Evolutionary conservation across 129 eudicot species (phyloP).

Genomic region (Flaveria trinervia): DNA sequence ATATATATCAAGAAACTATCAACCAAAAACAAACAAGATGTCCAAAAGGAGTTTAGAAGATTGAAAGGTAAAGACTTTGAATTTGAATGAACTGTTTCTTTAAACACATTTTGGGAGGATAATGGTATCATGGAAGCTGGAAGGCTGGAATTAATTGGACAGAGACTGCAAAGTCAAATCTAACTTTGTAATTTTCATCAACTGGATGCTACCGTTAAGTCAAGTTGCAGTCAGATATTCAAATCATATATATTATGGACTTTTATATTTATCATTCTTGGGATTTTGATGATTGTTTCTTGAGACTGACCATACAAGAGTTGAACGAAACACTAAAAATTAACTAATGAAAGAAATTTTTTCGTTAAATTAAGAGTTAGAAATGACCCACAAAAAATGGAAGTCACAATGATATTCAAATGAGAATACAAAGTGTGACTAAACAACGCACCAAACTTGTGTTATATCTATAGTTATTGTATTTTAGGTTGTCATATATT

Average conservation of each 20-base stretch:
- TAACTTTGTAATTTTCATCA: conserved; percentile 3
- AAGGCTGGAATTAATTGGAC: conserved; percentile 4
- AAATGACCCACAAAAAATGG: background rate
- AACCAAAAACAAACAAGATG: background rate
- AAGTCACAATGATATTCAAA: background rate
- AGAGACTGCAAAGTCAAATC: conserved; percentile 1
- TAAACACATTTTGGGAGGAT: background rate
- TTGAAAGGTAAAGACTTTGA: background rate
- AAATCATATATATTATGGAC: background rate
- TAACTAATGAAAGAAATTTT: background rate
- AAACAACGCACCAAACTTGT: background rate
- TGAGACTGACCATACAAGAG: background rate
- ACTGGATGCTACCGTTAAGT: background rate
- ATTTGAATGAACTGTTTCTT: background rate
- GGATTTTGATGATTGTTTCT: background rate
- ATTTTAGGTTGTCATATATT: background rate
- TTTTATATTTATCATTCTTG: background rate
- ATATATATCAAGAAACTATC: background rate
- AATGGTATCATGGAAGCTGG: background rate
- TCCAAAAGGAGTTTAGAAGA: background rate
- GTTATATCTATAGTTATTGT: background rate
- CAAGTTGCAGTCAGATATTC: background rate
- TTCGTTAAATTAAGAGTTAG: background rate
- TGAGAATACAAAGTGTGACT: background rate
- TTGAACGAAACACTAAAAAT: background rate